A percentile compares a stretch with the other conserved stretches of the same genome.
phyloP scores from a whole-genome alignment of 163 green algal genomes.

The Volvox carteri region DNA sequence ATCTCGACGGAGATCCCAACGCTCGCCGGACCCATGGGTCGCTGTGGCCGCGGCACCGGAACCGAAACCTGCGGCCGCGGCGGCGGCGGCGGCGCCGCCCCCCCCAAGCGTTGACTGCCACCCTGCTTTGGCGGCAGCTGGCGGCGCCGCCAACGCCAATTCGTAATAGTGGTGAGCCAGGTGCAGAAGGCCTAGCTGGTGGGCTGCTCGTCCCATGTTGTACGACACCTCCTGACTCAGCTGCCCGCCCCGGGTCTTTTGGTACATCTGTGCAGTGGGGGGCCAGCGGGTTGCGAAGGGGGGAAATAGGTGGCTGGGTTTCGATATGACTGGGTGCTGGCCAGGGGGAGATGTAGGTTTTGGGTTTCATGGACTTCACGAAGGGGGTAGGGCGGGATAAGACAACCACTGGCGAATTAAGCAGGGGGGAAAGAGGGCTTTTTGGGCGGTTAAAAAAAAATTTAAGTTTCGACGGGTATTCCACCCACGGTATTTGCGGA shows the following conservation, averaged over 20 bases:
- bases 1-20: constrained; percentile 75
- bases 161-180: constrained; percentile 80
- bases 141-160: constrained; percentile 35
- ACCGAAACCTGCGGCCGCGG: not conserved
- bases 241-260: constrained; percentile 31
- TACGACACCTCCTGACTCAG: constrained; percentile 81
- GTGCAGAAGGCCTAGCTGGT: constrained; percentile 87
- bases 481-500: no score
- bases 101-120: not conserved
- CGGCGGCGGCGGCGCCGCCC: not conserved
- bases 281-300: no score
- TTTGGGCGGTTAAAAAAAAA: no score
- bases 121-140: not conserved
- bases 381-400: no score
- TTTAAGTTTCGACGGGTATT: no score
- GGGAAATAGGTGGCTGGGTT: no score
- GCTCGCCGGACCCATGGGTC: not conserved
- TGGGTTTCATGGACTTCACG: no score
- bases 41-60: not conserved
- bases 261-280: constrained; percentile 56
- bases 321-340: no score
- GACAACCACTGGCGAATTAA: no score
- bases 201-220: constrained; percentile 90
- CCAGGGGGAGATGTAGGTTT: no score
- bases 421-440: no score